Base-by-base conservation (phyloP, 805 yeast species). In the Ogataea thermomethanolica region DNA sequence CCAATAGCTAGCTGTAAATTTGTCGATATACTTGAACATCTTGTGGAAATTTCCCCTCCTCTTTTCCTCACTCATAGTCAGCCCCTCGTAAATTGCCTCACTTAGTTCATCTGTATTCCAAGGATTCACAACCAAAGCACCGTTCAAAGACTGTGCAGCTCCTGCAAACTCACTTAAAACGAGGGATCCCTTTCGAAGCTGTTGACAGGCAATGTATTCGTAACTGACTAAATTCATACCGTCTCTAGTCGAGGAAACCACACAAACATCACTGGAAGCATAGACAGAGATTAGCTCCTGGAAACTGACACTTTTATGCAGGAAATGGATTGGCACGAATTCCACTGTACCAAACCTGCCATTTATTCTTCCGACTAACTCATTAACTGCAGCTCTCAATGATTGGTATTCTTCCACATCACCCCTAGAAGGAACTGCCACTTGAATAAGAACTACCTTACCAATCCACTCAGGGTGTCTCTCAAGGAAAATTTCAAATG, bases 381-480 rank as follows among this genome's bases (percentile, higher is more conserved):
- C 99, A 60, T 93, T 93, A 17, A 95, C 98, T 7, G 87, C 89
- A 1, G 97, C 88, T 44, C 99, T 76, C 50, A 93, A 67, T 50
- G 86, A 82, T 59, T 93, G 98, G 62, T 93, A 95, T 61, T 95
- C 99, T 64, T 95, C 99, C 17, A 93, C 99, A 54, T 91, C 99
- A 30, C 96, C 97, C 54, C 99, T 76, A 13, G 95, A 84, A 3
- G 99, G 99, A 14, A 93, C 97, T 0, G 99, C 99, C 25, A 93
- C 91, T 64, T 93, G 99, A 7, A 93, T 91, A 36, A 93, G 69
- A 2, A 93, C 90, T 6, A 90, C 97, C 63, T 93, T 93, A 8
- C 99, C 99, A 25, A 90, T 86, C 96, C 96, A 93, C 64, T 91
- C 96, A 0, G 99, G 99, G 61, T 93, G 95, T 53, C 87, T 95